Conservation (phyloP, 176 grass and related monocot genomes). For the Luzula sylvatica region DNA sequence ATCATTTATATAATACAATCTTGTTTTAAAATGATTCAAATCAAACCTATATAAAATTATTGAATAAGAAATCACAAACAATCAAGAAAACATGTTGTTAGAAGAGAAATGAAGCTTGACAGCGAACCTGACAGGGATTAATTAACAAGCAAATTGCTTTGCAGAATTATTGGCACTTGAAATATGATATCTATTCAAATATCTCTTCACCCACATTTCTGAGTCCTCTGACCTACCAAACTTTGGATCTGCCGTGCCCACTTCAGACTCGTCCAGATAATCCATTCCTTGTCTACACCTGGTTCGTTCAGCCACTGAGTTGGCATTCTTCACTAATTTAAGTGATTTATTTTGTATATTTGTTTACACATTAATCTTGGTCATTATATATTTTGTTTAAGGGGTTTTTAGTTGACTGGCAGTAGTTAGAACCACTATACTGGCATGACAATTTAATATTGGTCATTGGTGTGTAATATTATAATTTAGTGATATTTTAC, state of each 20-base stretch:
- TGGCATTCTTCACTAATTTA: constrained; percentile 8
- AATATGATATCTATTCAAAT: not conserved
- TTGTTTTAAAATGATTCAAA: too few relatives aligned
- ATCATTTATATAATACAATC: too few relatives aligned
- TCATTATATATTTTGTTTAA: not conserved
- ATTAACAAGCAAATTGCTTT: constrained; percentile 11
- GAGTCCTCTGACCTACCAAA: constrained; percentile 4
- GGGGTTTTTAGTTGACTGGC: not conserved
- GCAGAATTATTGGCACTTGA: constrained; percentile 15
- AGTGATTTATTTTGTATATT: not conserved
- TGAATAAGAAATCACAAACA: not conserved
- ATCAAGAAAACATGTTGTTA: not conserved
- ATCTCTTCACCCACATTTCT: too few relatives aligned
- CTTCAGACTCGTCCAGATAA: not conserved
- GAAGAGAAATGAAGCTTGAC: constrained; percentile 4
- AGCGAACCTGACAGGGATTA: constrained; percentile 19
- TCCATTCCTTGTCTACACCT: not conserved
- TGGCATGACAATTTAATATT: too few relatives aligned
- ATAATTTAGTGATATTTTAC: too few relatives aligned
- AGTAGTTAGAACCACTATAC: too few relatives aligned
- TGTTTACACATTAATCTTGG: not conserved
- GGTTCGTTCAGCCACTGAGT: not conserved
- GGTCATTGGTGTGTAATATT: too few relatives aligned
- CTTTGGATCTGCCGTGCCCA: not conserved
- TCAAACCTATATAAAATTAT: too few relatives aligned